Conservation (phyloP, 2,329 filamentous ascomycete genomes). For the Botrytis aclada region DNA sequence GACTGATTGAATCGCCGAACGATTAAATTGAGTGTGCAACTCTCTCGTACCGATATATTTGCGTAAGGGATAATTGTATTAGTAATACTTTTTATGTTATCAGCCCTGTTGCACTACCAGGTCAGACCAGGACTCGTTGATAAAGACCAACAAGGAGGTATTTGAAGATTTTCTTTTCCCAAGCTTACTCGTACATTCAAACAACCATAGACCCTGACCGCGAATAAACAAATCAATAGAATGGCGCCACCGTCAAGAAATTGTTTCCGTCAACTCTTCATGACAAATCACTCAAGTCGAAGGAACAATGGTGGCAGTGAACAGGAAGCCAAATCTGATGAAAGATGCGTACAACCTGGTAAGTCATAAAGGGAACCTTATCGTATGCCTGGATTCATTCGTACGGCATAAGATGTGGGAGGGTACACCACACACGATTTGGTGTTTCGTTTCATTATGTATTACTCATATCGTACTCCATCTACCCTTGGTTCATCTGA, state of each 20-base stretch:
- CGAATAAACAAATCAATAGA: background rate
- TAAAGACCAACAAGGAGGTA: background rate
- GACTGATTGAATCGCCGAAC: background rate
- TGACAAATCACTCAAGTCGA: background rate
- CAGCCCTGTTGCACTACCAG: background rate
- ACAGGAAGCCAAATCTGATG: background rate
- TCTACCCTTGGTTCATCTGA: background rate
- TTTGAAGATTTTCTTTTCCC: background rate
- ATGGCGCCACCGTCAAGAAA: conserved; percentile 3
- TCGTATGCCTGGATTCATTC: background rate
- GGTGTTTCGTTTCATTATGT: background rate
- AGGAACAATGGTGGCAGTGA: background rate
- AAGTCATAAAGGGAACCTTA: background rate
- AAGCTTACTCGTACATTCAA: background rate
- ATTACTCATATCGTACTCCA: background rate
- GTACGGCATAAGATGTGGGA: background rate
- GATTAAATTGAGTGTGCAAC: background rate
- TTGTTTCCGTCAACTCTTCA: conserved; percentile 5
- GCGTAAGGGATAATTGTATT: background rate
- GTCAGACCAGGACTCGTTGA: background rate
- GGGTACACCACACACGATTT: background rate
- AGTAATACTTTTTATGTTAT: background rate
- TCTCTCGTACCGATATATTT: background rate
- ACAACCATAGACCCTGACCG: background rate
- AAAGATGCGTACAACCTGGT: background rate